A percentile compares a stretch with the other conserved stretches of the same genome.
These are phyloP conservation scores for Lenwebbia sp. DNA, from an alignment of 345 rosid genomes.

Conservation along the genomic window DNA sequence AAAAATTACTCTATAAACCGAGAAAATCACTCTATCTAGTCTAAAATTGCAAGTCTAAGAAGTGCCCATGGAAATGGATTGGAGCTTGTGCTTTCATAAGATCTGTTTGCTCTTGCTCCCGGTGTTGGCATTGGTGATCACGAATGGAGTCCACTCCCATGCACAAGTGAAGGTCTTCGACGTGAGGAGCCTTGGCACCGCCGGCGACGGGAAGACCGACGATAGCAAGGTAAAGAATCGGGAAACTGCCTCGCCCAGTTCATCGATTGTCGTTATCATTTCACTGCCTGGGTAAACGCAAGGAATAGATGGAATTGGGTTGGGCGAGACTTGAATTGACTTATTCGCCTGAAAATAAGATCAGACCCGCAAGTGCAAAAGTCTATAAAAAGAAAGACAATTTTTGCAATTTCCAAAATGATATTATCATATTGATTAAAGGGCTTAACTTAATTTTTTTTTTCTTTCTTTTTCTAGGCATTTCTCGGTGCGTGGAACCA, in stretches of 20 bases:
- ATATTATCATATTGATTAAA: too few relatives aligned
- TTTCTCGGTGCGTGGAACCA: slow-evolving; percentile 11
- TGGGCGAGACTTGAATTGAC: too few relatives aligned
- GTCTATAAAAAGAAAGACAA: too few relatives aligned
- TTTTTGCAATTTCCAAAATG: too few relatives aligned
- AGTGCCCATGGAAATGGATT: neutral
- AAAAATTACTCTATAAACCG: too few relatives aligned
- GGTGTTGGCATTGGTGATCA: neutral
- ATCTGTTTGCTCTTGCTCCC: neutral
- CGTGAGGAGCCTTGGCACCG: slow-evolving; percentile 11
- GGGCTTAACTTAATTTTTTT: neutral
- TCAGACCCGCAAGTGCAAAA: accelerated
- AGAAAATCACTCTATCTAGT: neutral
- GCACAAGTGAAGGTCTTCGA: neutral
- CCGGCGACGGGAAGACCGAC: slow-evolving; percentile 6
- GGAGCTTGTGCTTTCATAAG: neutral
- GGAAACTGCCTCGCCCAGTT: neutral
- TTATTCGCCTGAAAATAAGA: too few relatives aligned
- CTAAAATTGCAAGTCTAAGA: neutral
- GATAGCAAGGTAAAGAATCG: neutral
- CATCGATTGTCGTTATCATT: neutral
- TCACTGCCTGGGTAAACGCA: neutral
- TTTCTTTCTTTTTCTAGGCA: neutral
- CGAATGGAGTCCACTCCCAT: neutral
- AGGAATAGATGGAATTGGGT: too few relatives aligned